phyloP scores from a whole-genome alignment of 2,329 filamentous ascomycete genomes.

The Delphinella strobiligena region DNA sequence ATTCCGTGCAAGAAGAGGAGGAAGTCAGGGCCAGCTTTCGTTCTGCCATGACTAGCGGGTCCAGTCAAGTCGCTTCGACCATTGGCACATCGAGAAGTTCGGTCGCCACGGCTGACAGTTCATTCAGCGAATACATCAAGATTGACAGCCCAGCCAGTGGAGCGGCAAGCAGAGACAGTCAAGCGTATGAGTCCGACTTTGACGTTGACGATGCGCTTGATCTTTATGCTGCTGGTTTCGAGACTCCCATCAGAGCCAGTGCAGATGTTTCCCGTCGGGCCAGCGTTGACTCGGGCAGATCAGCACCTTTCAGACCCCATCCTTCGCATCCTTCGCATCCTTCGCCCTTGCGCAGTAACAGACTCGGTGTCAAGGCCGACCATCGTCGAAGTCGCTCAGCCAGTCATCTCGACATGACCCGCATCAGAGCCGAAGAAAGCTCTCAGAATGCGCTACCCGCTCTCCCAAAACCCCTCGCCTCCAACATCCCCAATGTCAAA shows the following conservation, averaged over 20 bases:
- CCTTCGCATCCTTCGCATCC: too few relatives aligned
- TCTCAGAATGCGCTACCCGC: not conserved
- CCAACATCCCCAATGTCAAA: slow-evolving; percentile 3
- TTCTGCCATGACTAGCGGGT: slow-evolving; percentile 47
- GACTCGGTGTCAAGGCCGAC: too few relatives aligned
- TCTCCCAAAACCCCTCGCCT: too few relatives aligned
- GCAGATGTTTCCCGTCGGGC: slow-evolving; percentile 4
- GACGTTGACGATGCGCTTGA: slow-evolving; percentile 50
- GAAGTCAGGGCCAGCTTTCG: slow-evolving; percentile 50
- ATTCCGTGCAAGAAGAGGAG: slow-evolving; percentile 33
- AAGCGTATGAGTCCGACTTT: slow-evolving; percentile 28
- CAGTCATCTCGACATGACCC: slow-evolving; percentile 4
- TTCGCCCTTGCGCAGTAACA: not conserved
- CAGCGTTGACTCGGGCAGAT: slow-evolving; percentile 15
- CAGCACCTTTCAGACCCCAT: too few relatives aligned
- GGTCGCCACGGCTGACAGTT: slow-evolving; percentile 67
- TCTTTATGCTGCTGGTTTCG: slow-evolving; percentile 48
- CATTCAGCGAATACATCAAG: slow-evolving; percentile 57
- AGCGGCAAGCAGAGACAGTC: slow-evolving; percentile 10
- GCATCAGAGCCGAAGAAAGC: slow-evolving; percentile 1
- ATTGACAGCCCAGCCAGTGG: slow-evolving; percentile 28
- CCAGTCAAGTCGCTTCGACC: slow-evolving; percentile 44
- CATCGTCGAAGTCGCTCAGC: slow-evolving; percentile 10
- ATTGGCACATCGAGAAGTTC: slow-evolving; percentile 74
- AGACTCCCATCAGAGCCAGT: slow-evolving; percentile 12